Percentiles rank a stretch among this genome's conserved stretches.
These are phyloP conservation scores for Lolium rigidum DNA, from an alignment of 176 grass and related monocot genomes.

Conservation along the genomic window DNA sequence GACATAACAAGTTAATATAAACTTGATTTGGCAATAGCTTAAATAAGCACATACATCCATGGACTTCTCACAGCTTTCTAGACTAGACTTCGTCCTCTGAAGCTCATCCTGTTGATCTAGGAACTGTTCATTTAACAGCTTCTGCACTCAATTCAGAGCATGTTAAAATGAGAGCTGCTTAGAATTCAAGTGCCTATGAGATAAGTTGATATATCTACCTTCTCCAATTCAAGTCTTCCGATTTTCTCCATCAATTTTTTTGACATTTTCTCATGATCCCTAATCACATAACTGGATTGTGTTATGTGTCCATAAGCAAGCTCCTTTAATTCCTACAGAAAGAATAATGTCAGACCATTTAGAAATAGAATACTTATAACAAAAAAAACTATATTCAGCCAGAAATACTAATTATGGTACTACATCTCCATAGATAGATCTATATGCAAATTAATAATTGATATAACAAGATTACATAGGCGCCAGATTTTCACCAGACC, in stretches of 20 bases:
- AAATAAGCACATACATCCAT: slow-evolving; percentile 56
- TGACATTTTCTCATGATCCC: slow-evolving; percentile 56
- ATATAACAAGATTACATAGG: slow-evolving; percentile 4
- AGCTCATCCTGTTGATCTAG: slow-evolving; percentile 58
- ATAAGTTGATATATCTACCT: slow-evolving; percentile 56
- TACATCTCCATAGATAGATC: slow-evolving; percentile 24
- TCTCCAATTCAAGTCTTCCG: slow-evolving; percentile 75
- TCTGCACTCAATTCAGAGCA: slow-evolving; percentile 56
- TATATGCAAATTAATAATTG: slow-evolving; percentile 37
- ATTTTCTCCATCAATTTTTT: slow-evolving; percentile 50
- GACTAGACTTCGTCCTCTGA: slow-evolving; percentile 54
- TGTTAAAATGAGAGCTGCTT: slow-evolving; percentile 20
- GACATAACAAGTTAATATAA: background rate
- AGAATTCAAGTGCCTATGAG: background rate
- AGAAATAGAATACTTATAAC: background rate
- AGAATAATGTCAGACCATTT: slow-evolving; percentile 30
- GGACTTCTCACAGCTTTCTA: slow-evolving; percentile 55
- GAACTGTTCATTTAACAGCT: slow-evolving; percentile 52
- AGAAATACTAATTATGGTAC: slow-evolving; percentile 5
- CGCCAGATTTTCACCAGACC: background rate
- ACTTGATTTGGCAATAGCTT: slow-evolving; percentile 41
- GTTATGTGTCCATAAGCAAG: slow-evolving; percentile 50
- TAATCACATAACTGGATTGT: slow-evolving; percentile 53
- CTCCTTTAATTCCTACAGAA: slow-evolving; percentile 70
- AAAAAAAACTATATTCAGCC: slow-evolving; percentile 22